Evolutionary conservation across 2,329 filamentous ascomycete species (phyloP).

Genomic region (Claviceps spartinae): DNA sequence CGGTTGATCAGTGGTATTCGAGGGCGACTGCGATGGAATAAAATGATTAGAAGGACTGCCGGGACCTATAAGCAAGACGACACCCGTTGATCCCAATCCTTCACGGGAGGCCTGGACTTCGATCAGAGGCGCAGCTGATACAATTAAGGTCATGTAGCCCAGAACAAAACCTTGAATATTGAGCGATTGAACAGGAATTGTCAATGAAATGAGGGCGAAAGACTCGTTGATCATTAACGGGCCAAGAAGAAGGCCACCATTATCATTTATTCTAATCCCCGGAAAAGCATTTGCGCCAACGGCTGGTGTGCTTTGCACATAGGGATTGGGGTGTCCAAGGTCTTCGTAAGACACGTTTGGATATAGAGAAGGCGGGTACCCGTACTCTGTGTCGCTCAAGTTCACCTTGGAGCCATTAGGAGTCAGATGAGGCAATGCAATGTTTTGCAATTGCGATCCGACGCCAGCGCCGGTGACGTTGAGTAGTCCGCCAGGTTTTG

Average conservation of each 20-base stretch:
- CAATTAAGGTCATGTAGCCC: conserved; percentile 74
- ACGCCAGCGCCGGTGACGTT: conserved; percentile 44
- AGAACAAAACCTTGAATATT: conserved; percentile 47
- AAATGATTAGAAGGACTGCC: conserved; percentile 53
- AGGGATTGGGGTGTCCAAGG: conserved; percentile 26
- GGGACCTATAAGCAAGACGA: conserved; percentile 59
- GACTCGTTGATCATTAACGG: conserved; percentile 59
- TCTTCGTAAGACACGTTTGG: conserved; percentile 61
- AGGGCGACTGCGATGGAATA: conserved; percentile 27
- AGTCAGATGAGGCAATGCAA: conserved; percentile 43
- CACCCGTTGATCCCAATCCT: conserved; percentile 56
- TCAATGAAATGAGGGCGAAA: conserved; percentile 68
- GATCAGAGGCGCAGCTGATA: conserved; percentile 52
- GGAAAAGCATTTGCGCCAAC: conserved; percentile 36
- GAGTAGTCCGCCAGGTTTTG: conserved; percentile 37
- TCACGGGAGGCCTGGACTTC: conserved; percentile 49
- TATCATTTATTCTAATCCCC: conserved; percentile 34
- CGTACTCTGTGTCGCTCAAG: conserved; percentile 48
- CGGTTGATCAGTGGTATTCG: conserved; percentile 31
- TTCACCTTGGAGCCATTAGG: conserved; percentile 43
- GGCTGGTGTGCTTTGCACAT: conserved; percentile 26
- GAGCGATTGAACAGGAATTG: conserved; percentile 58
- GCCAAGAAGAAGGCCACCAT: conserved; percentile 56
- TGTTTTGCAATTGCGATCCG: conserved; percentile 28
- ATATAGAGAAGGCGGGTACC: conserved; percentile 60